phyloP scores from a whole-genome alignment of 306 rosid species.

The Lithocarpus polystachyus region DNA sequence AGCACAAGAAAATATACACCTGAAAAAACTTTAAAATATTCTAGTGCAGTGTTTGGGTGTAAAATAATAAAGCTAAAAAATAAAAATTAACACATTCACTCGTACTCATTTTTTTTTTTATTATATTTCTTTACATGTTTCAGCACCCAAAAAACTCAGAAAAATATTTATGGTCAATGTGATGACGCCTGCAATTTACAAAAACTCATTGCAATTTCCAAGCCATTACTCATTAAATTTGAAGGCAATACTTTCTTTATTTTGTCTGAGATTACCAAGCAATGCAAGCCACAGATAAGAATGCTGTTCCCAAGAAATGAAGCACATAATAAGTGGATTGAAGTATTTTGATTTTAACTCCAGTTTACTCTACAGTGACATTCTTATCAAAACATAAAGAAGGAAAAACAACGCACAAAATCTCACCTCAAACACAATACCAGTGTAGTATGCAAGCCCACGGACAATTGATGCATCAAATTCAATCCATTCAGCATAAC shows the following conservation, averaged over 20 bases:
- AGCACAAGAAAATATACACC: neutral
- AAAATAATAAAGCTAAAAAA: neutral
- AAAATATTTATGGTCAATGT: neutral
- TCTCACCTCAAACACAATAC: slow-evolving; percentile 92
- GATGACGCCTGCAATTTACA: neutral
- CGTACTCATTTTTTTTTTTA: neutral
- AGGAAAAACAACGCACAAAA: slow-evolving; percentile 8
- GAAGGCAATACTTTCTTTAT: neutral
- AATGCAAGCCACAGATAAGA: slow-evolving; percentile 14
- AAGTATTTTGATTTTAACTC: neutral
- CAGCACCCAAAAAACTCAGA: neutral
- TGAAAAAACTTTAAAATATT: neutral
- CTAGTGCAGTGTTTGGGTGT: neutral
- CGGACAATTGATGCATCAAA: slow-evolving; percentile 95
- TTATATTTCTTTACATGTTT: neutral
- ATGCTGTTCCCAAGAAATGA: neutral
- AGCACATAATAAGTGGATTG: neutral
- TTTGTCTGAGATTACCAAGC: neutral
- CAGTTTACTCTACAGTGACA: neutral
- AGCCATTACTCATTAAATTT: neutral
- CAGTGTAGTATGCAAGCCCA: slow-evolving; percentile 97
- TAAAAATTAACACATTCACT: neutral
- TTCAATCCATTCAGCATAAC: slow-evolving; percentile 91
- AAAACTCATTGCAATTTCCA: neutral
- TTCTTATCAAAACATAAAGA: slow-evolving; percentile 8